These are phyloP conservation scores for Sphagnum contortum DNA, from an alignment of 225 moss, liverwort and hornwort genomes.

Conservation along the genomic window DNA sequence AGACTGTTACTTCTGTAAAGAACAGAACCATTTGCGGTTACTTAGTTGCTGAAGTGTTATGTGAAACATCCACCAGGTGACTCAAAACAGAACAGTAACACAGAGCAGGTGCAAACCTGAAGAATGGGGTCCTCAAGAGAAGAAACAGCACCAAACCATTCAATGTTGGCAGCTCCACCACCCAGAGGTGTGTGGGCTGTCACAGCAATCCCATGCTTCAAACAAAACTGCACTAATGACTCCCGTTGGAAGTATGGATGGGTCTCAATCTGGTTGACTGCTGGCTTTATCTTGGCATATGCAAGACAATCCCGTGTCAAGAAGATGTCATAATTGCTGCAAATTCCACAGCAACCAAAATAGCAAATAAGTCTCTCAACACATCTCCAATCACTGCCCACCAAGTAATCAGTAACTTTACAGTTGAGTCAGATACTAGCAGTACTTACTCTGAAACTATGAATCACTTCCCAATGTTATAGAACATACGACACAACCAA, in stretches of 20 bases:
- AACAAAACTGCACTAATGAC: slow-evolving; percentile 70
- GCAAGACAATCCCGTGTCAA: slow-evolving; percentile 78
- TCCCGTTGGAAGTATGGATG: slow-evolving; percentile 93
- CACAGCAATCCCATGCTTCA: slow-evolving; percentile 66
- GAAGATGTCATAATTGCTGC: slow-evolving; percentile 87
- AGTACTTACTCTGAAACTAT: too few relatives aligned
- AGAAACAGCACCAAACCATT: slow-evolving; percentile 56
- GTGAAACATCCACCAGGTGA: too few relatives aligned
- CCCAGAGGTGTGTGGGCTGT: slow-evolving; percentile 92
- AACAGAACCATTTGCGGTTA: too few relatives aligned
- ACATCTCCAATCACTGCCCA: too few relatives aligned
- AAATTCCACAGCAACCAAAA: slow-evolving; percentile 1
- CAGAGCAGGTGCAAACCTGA: slow-evolving; percentile 18
- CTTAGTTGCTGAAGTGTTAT: too few relatives aligned
- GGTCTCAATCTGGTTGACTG: slow-evolving; percentile 94
- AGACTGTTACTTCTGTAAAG: too few relatives aligned
- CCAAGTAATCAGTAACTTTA: too few relatives aligned
- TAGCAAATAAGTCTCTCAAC: too few relatives aligned
- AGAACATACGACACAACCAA: too few relatives aligned
- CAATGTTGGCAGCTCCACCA: slow-evolving; percentile 70
- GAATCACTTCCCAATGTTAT: too few relatives aligned
- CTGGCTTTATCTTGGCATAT: slow-evolving; percentile 92
- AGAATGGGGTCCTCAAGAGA: slow-evolving; percentile 65
- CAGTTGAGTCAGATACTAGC: too few relatives aligned
- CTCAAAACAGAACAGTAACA: too few relatives aligned